Conservation (phyloP, 805 yeast genomes). For the Brettanomyces naardenensis region DNA sequence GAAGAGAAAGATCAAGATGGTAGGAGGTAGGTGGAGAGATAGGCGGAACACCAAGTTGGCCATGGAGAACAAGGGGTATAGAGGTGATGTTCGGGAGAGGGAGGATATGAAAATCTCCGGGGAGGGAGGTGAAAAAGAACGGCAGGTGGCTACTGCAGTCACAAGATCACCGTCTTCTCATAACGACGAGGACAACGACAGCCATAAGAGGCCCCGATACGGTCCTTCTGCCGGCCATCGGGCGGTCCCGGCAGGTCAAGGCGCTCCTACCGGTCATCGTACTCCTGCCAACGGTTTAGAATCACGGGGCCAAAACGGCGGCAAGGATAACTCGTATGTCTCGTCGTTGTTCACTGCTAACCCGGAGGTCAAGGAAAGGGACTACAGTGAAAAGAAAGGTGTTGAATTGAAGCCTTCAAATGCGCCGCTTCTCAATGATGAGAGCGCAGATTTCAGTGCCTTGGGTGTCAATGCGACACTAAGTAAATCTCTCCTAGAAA, state of each 20-base stretch:
- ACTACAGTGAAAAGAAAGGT: constrained; percentile 21
- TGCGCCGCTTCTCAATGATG: constrained; percentile 71
- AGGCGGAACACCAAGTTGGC: constrained; percentile 51
- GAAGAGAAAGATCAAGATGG: constrained; percentile 30
- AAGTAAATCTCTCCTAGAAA: constrained; percentile 44
- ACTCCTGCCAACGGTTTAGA: constrained; percentile 32
- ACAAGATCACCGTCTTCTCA: no score
- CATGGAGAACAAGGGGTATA: neutral
- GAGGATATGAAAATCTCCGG: neutral
- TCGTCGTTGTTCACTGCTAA: constrained; percentile 80
- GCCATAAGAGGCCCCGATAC: neutral
- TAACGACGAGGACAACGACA: neutral
- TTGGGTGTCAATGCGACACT: constrained; percentile 57
- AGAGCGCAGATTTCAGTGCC: constrained; percentile 50
- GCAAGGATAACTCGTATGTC: constrained; percentile 57
- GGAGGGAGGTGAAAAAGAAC: neutral
- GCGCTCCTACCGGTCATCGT: constrained; percentile 2
- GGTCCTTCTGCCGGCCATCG: no score
- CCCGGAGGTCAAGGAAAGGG: constrained; percentile 39
- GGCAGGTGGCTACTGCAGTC: neutral
- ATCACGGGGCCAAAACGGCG: constrained; percentile 44
- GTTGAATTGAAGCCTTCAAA: constrained; percentile 56
- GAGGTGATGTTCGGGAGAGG: constrained; percentile 18
- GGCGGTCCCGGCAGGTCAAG: no score
- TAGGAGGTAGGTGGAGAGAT: constrained; percentile 81